Conservation (phyloP, 495 filamentous ascomycete genomes). For the Neurospora discreta region DNA sequence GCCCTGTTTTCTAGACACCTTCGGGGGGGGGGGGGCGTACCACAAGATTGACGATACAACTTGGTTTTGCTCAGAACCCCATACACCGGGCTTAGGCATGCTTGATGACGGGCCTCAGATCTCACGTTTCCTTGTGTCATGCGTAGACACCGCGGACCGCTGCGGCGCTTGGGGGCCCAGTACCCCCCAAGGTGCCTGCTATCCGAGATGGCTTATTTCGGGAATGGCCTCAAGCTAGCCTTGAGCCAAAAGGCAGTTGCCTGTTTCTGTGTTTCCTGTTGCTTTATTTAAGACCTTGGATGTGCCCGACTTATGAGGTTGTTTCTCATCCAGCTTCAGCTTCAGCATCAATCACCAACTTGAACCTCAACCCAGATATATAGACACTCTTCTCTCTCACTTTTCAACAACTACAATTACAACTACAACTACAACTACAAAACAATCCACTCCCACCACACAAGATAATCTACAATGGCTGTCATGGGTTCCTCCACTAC, state of each 20-base stretch:
- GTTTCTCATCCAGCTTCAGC: constrained; percentile 18
- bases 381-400: background rate
- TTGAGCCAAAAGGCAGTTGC: background rate
- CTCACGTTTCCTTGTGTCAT: background rate
- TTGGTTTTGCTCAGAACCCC: background rate
- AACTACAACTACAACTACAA: constrained; percentile 6
- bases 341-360: constrained; percentile 7
- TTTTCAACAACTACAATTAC: constrained; percentile 2
- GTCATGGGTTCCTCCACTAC: constrained; percentile 23
- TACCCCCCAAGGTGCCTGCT: background rate
- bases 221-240: background rate
- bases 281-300: constrained; percentile 21
- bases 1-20: background rate
- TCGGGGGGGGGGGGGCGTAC: background rate
- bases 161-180: background rate
- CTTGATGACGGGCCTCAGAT: background rate
- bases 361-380: background rate
- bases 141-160: background rate
- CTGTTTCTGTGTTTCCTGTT: background rate
- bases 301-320: constrained; percentile 6
- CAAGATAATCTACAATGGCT: constrained; percentile 28
- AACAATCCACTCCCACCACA: constrained; percentile 2
- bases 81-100: background rate
- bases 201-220: background rate
- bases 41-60: background rate